These are phyloP conservation scores for Candida pini DNA, from an alignment of 805 yeast genomes.

Conservation along the genomic window DNA sequence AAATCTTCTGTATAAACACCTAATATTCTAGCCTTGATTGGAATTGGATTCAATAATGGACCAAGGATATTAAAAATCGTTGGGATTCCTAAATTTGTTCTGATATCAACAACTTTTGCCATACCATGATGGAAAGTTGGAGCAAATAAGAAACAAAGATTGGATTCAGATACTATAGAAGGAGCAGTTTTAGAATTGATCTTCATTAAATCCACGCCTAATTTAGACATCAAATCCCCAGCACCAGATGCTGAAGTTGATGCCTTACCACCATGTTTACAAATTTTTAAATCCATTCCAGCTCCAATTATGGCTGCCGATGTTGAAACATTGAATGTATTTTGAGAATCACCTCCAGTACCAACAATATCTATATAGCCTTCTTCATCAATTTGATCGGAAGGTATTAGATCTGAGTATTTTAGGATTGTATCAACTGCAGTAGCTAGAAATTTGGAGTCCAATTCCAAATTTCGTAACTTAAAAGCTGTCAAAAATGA, in stretches of 20 bases:
- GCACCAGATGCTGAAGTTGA: conserved; percentile 91
- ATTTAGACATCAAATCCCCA: conserved; percentile 73
- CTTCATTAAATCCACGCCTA: conserved; percentile 79
- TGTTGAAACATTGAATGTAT: conserved; percentile 94
- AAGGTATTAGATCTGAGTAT: conserved; percentile 52
- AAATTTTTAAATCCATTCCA: conserved; percentile 75
- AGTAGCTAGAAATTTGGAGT: conserved; percentile 76
- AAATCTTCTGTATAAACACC: conserved; percentile 82
- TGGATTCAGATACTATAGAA: conserved; percentile 40
- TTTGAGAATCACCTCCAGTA: conserved; percentile 98
- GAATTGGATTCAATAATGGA: conserved; percentile 89
- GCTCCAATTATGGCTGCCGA: conserved; percentile 92
- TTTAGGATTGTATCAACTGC: conserved; percentile 74
- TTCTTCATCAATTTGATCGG: conserved; percentile 35
- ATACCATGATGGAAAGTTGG: conserved; percentile 93
- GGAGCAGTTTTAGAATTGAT: conserved; percentile 63
- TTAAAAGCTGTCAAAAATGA: conserved; percentile 78
- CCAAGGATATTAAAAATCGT: conserved; percentile 93
- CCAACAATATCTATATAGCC: conserved; percentile 90
- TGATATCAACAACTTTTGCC: conserved; percentile 73
- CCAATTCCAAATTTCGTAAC: conserved; percentile 68
- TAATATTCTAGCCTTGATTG: conserved; percentile 68
- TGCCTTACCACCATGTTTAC: conserved; percentile 98
- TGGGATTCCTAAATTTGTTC: conserved; percentile 80
- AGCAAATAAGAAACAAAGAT: conserved; percentile 75